A percentile compares a stretch with the other conserved stretches of the same genome.
phyloP scores from a whole-genome alignment of 139 green algal species.

The Tetraselmis chui region DNA sequence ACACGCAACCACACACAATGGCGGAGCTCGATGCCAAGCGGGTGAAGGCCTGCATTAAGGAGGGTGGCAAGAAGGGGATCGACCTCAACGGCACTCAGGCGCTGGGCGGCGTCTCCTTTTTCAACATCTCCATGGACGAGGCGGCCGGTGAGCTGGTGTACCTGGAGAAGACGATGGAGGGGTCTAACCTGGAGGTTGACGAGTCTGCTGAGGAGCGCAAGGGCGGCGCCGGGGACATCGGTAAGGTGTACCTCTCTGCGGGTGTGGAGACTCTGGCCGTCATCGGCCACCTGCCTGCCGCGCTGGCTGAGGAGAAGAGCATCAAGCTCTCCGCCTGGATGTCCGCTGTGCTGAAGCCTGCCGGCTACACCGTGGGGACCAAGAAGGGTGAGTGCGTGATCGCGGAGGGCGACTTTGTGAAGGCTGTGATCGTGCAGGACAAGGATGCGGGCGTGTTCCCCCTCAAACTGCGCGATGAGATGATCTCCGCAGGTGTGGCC shows the following conservation, averaged over 20 bases:
- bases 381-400: slow-evolving; percentile 5
- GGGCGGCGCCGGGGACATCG: slow-evolving; percentile 52
- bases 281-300: slow-evolving; percentile 62
- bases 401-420: slow-evolving; percentile 39
- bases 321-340: slow-evolving; percentile 29
- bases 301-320: slow-evolving; percentile 36
- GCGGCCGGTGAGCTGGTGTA: slow-evolving; percentile 53
- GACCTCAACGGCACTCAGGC: slow-evolving; percentile 46
- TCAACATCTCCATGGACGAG: slow-evolving; percentile 65
- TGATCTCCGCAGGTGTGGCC: slow-evolving; percentile 43
- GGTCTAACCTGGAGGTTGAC: slow-evolving; percentile 57
- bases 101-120: slow-evolving; percentile 70
- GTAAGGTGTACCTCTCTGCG: slow-evolving; percentile 63
- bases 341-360: not conserved
- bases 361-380: not conserved
- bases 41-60: slow-evolving; percentile 23
- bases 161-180: slow-evolving; percentile 57
- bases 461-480: slow-evolving; percentile 67
- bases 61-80: slow-evolving; percentile 58
- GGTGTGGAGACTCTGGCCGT: slow-evolving; percentile 59
- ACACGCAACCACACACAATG: too few relatives aligned
- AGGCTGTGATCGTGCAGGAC: slow-evolving; percentile 34
- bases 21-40: not conserved
- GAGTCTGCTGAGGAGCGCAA: slow-evolving; percentile 75
- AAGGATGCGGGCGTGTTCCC: slow-evolving; percentile 48